These are phyloP conservation scores for Alternaria sp. DNA, from an alignment of 2,329 filamentous ascomycete species.

Conservation along the genomic window DNA sequence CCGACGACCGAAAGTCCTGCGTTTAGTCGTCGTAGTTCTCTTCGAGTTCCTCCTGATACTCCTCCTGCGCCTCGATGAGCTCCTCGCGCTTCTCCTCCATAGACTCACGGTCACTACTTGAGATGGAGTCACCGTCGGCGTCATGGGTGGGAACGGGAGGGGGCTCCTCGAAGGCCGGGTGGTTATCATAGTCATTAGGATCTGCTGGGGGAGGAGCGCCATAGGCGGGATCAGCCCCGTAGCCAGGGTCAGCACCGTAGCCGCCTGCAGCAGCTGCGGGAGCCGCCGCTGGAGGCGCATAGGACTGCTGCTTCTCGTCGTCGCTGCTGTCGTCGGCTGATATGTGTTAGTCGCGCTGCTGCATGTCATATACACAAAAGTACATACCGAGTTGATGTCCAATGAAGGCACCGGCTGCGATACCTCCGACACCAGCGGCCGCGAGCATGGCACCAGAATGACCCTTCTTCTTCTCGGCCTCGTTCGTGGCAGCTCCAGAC, in stretches of 20 bases:
- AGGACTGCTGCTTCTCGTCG: slow-evolving; percentile 37
- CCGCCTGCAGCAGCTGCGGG: slow-evolving; percentile 16
- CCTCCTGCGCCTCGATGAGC: slow-evolving; percentile 60
- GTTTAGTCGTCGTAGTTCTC: slow-evolving; percentile 37
- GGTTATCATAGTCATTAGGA: slow-evolving; percentile 24
- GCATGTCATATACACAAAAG: not conserved
- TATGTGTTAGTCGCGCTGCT: slow-evolving; percentile 11
- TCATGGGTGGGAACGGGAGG: slow-evolving; percentile 51
- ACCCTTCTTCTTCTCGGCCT: slow-evolving; percentile 49
- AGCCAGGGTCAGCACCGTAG: slow-evolving; percentile 16
- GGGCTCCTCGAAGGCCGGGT: slow-evolving; percentile 30
- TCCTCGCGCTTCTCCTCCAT: slow-evolving; percentile 62
- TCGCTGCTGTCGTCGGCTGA: slow-evolving; percentile 32
- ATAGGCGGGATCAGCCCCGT: slow-evolving; percentile 19
- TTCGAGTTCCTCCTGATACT: slow-evolving; percentile 57
- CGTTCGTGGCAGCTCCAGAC: slow-evolving; percentile 29
- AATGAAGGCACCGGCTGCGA: slow-evolving; percentile 66
- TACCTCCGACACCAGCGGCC: slow-evolving; percentile 63
- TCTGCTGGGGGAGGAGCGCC: slow-evolving; percentile 16
- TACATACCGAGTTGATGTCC: slow-evolving; percentile 62
- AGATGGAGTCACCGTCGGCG: slow-evolving; percentile 49
- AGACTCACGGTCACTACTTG: slow-evolving; percentile 47
- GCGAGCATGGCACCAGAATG: slow-evolving; percentile 58
- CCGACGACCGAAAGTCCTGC: not conserved
- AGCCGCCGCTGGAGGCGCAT: slow-evolving; percentile 23